A percentile compares a stretch with the other conserved stretches of the same genome.
phyloP scores from a whole-genome alignment of 2,329 filamentous ascomycete species.

The Fusarium pseudonygamai region DNA sequence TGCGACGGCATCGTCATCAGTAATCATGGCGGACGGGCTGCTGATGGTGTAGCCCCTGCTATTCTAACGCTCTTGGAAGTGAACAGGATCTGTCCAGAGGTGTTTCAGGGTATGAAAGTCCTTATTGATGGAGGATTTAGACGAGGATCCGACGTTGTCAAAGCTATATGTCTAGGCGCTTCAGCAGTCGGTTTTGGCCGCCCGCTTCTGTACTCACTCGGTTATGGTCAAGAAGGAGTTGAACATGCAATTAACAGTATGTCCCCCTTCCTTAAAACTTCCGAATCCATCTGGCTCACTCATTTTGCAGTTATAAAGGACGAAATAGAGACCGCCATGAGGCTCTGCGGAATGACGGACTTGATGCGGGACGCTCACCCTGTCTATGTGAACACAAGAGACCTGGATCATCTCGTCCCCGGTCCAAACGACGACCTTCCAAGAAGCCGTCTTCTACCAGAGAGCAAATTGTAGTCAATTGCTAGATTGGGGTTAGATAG shows the following conservation, averaged over 20 bases:
- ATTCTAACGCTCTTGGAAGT: background rate
- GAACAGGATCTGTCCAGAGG: background rate
- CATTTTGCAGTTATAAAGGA: background rate
- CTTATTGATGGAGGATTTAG: background rate
- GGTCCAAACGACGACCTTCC: background rate
- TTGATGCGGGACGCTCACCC: background rate
- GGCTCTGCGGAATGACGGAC: background rate
- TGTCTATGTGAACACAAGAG: background rate
- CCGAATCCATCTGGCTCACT: background rate
- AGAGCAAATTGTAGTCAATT: background rate
- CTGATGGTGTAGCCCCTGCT: background rate
- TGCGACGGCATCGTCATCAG: background rate
- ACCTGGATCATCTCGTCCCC: background rate
- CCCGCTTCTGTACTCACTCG: background rate
- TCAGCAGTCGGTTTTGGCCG: background rate
- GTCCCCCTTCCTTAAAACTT: background rate
- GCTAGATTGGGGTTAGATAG: accelerated
- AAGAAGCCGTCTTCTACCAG: background rate
- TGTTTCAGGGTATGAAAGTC: background rate
- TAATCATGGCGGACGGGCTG: background rate
- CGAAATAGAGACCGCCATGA: background rate
- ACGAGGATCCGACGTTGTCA: background rate
- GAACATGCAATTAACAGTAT: background rate
- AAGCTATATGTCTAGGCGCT: background rate
- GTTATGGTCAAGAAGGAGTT: background rate